Evolutionary conservation across 805 yeast genomes (phyloP), one percentile per base, ranked within the genome.

Genomic region (Komagataella mondaviorum): DNA sequence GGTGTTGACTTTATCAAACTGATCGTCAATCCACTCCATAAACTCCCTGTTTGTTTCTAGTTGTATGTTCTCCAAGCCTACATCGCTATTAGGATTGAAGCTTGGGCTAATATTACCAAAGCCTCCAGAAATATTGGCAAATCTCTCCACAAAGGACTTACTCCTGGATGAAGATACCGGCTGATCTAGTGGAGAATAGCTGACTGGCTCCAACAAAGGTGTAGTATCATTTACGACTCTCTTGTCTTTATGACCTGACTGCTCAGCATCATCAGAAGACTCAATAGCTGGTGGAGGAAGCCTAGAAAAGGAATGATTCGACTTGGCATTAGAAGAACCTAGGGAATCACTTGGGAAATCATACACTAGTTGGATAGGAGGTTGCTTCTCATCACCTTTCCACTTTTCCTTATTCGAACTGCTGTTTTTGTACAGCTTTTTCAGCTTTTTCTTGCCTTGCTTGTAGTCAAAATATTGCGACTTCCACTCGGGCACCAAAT

Each of bases 401-500:
- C 10, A 30, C 14, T 30, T 30, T 30, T 30, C 39, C 14, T 14
- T 30, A 30, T 30, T 30, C 39, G 14, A 8, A 8, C 10, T 14
- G 14, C 14, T 10, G 5, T 30, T 30, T 5, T 30, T 45, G 44
- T 52, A 51, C n/a, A 61, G 52, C 49, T 60, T 62, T 53, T 63
- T 70, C 49, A 72, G 59, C 55, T 65, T 57, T 57, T 67, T 69
- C 58, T 69, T 71, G 36, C 77, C 72, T 47, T 65, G 62, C 57
- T 81, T 80, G 62, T 84, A 84, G 60, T 87, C 85, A 39, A 90
- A 72, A 61, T 90, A 90, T 60, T 82, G 81, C 51, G 80, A 83
- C 60, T 79, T 81, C 97, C 97, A 90, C 60, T 85, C 95, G 4
- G 96, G 96, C 52, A 85, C 85, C 44, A 80, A 72, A 52, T 83